Percentiles rank a stretch among this genome's conserved stretches.
These are phyloP conservation scores for Lobosporangium transversale DNA, from an alignment of 192 early-diverging fungal genomes.

Conservation along the genomic window DNA sequence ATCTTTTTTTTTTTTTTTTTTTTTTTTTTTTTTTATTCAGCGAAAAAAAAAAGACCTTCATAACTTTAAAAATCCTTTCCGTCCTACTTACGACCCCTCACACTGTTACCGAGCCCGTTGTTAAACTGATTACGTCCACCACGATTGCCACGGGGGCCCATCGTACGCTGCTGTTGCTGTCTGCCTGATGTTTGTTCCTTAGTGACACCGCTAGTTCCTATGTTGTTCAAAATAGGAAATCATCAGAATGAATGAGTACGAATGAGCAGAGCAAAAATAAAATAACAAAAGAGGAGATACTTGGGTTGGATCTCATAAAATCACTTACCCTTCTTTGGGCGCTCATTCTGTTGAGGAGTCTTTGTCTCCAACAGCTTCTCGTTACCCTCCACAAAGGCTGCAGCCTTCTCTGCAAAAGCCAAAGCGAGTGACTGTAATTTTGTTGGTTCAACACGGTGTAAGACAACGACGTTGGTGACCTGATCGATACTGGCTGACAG, in stretches of 20 bases:
- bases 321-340: slow-evolving; percentile 50
- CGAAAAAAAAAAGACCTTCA: too few species aligned
- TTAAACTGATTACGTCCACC: slow-evolving; percentile 48
- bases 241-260: too few species aligned
- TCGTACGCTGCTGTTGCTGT: slow-evolving; percentile 42
- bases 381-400: slow-evolving; percentile 86
- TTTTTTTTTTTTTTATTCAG: too few species aligned
- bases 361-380: slow-evolving; percentile 89
- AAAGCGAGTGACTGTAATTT: slow-evolving; percentile 88
- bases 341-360: slow-evolving; percentile 48
- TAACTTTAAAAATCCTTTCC: too few species aligned
- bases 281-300: too few species aligned
- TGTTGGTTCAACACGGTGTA: slow-evolving; percentile 80
- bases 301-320: too few species aligned
- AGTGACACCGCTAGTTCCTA: slow-evolving; percentile 15
- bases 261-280: too few species aligned
- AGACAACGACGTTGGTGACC: slow-evolving; percentile 79
- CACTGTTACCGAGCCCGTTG: slow-evolving; percentile 51
- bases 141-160: slow-evolving; percentile 41
- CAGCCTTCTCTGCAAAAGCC: slow-evolving; percentile 88
- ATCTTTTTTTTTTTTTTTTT: too few species aligned
- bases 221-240: too few species aligned
- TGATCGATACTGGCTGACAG: slow-evolving; percentile 89
- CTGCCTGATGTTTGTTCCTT: slow-evolving; percentile 42
- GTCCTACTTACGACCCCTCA: slow-evolving; percentile 49